Evolutionary conservation across 1,284 basidiomycete species (phyloP).

Genomic region (Ustilago nuda): DNA sequence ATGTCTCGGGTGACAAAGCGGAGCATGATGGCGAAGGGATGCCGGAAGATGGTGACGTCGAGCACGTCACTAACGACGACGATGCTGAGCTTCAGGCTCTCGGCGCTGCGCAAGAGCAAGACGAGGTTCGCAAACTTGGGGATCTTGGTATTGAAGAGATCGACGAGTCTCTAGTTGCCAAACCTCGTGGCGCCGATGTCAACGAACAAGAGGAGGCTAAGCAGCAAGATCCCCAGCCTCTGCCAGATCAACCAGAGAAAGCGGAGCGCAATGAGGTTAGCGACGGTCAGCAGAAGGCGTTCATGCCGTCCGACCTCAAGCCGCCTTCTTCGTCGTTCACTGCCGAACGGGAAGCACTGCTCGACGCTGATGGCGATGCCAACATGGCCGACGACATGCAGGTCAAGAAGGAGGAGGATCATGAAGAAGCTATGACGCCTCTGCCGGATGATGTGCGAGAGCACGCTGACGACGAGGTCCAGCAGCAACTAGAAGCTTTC

Average conservation of each 20-base stretch:
- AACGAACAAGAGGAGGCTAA: slow-evolving; percentile 33
- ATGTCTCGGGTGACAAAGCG: slow-evolving; percentile 61
- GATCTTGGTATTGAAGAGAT: slow-evolving; percentile 59
- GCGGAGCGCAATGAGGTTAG: slow-evolving; percentile 64
- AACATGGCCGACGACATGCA: slow-evolving; percentile 73
- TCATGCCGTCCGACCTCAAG: slow-evolving; percentile 59
- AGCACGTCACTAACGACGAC: slow-evolving; percentile 80
- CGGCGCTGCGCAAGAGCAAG: slow-evolving; percentile 79
- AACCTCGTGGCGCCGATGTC: slow-evolving; percentile 62
- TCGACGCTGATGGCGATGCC: slow-evolving; percentile 41
- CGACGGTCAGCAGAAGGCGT: slow-evolving; percentile 54
- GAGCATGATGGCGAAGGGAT: slow-evolving; percentile 72
- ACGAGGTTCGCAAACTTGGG: slow-evolving; percentile 77
- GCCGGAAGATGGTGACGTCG: slow-evolving; percentile 73
- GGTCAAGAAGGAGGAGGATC: slow-evolving; percentile 70
- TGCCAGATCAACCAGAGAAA: slow-evolving; percentile 62
- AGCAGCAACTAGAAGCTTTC: slow-evolving; percentile 70
- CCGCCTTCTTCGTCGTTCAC: slow-evolving; percentile 22
- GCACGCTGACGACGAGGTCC: slow-evolving; percentile 62
- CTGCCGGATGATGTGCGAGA: slow-evolving; percentile 57
- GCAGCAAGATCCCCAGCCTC: slow-evolving; percentile 32
- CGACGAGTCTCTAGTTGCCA: slow-evolving; percentile 64
- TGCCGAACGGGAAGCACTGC: slow-evolving; percentile 36
- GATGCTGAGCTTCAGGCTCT: slow-evolving; percentile 88
- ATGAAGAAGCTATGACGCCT: slow-evolving; percentile 57